Base-by-base conservation (phyloP, 257 asterid genomes). In the Salvia hispanica region DNA sequence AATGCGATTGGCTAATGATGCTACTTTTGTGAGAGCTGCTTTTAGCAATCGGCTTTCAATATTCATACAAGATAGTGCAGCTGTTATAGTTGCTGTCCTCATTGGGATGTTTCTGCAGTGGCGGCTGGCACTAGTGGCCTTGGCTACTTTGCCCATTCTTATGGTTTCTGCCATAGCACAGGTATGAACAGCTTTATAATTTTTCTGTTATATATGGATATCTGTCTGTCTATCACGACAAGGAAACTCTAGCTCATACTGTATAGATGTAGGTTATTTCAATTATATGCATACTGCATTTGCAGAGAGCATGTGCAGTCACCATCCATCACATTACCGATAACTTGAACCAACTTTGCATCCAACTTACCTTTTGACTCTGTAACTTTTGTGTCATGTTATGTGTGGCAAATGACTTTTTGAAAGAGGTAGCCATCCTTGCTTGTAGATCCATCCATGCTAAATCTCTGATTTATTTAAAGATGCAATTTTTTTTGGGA, bases 11-110 rank as follows among this genome's bases (percentile, higher is more conserved):
- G 99, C 99, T 33, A 94, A 94, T 86, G 99, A 94, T 76, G 99
- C 99, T 65, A 94, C 99, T 43, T 94, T 94, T 80, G 99, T 94
- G 60, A 88, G 99, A 78, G 99, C 99, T 88, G 95, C 99, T 74
- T 94, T 94, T 80, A 94, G 99, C 90, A 94, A 94, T 70, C 87
- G 99, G 34, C 92, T 94, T 33, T 94, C 99, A 16, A 94, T 94
- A 76, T 87, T 94, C 73, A 89, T 94, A 79, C 99, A 94, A 80
- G 99, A 94, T 80, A 85, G 86, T 76, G 90, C 98, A 7, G 99
- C 99, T 67, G 89, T 94, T 79, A 45, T 87, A 51, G 97, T 94
- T 66, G 98, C 99, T 77, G 82, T 94, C 73, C 87, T 88, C 76
- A 91, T 94, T 64, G 99, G 99, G 76, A 76, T 91, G 95, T 75